phyloP scores from a whole-genome alignment of 108 stramenopile genomes.

The Seminavis robusta region DNA sequence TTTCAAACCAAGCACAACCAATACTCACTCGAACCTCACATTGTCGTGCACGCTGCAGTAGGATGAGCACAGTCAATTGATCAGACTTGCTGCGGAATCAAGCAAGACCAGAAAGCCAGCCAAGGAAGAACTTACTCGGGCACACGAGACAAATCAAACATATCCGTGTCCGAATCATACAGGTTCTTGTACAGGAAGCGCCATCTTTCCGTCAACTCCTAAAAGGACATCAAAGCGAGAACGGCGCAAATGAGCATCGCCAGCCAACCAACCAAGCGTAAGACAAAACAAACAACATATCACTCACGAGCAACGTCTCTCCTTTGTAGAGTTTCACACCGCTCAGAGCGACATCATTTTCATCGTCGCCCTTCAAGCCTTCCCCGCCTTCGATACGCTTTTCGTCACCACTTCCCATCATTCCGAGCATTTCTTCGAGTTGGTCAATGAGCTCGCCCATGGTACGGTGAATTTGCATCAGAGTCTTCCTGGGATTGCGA shows the following conservation, averaged over 20 bases:
- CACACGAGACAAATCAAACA: conserved; percentile 89
- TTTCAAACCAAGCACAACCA: not conserved
- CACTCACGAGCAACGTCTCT: conserved; percentile 90
- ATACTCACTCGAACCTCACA: conserved; percentile 50
- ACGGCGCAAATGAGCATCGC: no score
- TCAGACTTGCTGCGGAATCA: conserved; percentile 31
- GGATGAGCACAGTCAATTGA: not conserved
- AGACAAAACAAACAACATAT: no score
- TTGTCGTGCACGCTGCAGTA: conserved; percentile 81
- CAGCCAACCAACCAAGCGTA: no score
- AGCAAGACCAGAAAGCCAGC: no score
- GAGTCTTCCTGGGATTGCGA: conserved; percentile 84
- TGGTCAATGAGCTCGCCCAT: conserved; percentile 84
- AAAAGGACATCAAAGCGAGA: no score
- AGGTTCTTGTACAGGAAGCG: conserved; percentile 82
- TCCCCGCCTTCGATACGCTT: conserved; percentile 78
- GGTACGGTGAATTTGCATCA: conserved; percentile 75
- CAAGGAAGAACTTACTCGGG: no score
- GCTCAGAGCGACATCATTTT: conserved; percentile 74
- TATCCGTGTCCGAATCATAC: conserved; percentile 78
- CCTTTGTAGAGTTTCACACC: conserved; percentile 91
- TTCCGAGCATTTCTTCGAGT: conserved; percentile 79
- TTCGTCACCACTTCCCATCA: conserved; percentile 71
- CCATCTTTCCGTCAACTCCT: conserved; percentile 95
- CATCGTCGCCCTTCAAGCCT: conserved; percentile 68